Conservation (phyloP, 2,329 filamentous ascomycete genomes). For the Teratosphaeria zuluensis region DNA sequence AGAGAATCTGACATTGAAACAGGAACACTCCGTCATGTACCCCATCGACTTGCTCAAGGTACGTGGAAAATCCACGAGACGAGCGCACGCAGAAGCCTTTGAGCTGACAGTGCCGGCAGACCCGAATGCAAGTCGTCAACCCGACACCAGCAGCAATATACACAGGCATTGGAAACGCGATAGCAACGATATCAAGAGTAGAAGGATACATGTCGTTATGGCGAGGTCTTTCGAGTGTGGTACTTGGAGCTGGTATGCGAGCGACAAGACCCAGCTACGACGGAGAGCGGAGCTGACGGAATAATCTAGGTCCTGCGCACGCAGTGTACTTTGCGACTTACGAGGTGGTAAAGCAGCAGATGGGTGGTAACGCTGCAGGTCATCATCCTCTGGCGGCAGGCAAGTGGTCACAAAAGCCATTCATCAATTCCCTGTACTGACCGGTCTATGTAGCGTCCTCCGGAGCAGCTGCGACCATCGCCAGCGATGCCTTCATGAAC, state of each 20-base stretch:
- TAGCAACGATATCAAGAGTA: conserved; percentile 79
- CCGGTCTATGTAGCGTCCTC: conserved; percentile 58
- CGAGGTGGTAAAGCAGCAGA: conserved; percentile 90
- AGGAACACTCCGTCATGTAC: conserved; percentile 99
- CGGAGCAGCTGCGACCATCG: conserved; percentile 89
- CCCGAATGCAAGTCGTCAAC: conserved; percentile 93
- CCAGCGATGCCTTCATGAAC: conserved; percentile 98
- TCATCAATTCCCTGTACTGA: conserved; percentile 20
- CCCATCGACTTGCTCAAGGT: conserved; percentile 98
- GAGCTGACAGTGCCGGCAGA: conserved; percentile 45
- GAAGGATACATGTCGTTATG: conserved; percentile 89
- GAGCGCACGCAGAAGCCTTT: neutral
- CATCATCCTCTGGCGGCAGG: conserved; percentile 91
- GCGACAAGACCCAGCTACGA: neutral
- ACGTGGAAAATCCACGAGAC: conserved; percentile 19
- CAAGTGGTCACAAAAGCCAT: conserved; percentile 31
- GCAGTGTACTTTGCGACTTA: conserved; percentile 95
- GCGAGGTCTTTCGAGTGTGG: conserved; percentile 93
- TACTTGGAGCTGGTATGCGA: conserved; percentile 73
- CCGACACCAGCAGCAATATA: conserved; percentile 73
- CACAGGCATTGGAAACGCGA: conserved; percentile 82
- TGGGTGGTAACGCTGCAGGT: conserved; percentile 81
- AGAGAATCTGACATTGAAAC: conserved; percentile 14
- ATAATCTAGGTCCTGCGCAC: conserved; percentile 70
- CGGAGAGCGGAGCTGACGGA: conserved; percentile 14